Conservation (phyloP, 1,139 yeast species). For the Yamadazyma dushanensis region DNA sequence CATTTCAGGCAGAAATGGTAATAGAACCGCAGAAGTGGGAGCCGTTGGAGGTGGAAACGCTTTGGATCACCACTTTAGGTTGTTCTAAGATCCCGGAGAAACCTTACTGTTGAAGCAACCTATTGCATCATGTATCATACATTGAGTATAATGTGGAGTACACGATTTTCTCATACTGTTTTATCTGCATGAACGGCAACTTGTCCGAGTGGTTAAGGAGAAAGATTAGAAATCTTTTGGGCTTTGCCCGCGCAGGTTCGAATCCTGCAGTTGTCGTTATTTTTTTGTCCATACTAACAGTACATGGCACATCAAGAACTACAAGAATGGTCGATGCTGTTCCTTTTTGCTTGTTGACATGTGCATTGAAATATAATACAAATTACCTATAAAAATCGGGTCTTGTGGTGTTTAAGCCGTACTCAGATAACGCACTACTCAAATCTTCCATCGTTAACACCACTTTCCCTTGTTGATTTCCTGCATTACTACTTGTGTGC, state of each 20-base stretch:
- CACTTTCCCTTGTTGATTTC: conserved; percentile 69
- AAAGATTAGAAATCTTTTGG: conserved; percentile 54
- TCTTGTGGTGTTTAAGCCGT: conserved; percentile 85
- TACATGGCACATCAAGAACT: too few species aligned
- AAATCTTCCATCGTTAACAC: conserved; percentile 87
- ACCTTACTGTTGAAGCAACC: too few species aligned
- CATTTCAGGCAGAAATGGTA: too few species aligned
- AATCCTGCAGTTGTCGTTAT: conserved; percentile 81
- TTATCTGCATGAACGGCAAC: conserved; percentile 28
- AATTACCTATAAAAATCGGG: conserved; percentile 74
- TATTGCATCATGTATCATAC: too few species aligned
- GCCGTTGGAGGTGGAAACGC: too few species aligned
- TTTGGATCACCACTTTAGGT: too few species aligned
- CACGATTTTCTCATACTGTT: neutral
- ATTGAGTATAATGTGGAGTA: neutral
- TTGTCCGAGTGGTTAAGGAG: conserved; percentile 56
- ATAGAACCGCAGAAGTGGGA: too few species aligned
- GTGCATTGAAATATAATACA: neutral
- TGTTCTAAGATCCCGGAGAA: too few species aligned
- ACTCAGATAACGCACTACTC: conserved; percentile 85
- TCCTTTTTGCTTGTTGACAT: neutral
- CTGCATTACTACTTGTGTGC: conserved; percentile 43
- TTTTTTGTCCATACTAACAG: too few species aligned
- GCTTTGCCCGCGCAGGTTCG: conserved; percentile 86
- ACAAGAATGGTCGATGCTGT: too few species aligned